A percentile compares a stretch with the other conserved stretches of the same genome.
These are phyloP conservation scores for Pistacia atlantica DNA, from an alignment of 345 rosid species.

Conservation along the genomic window DNA sequence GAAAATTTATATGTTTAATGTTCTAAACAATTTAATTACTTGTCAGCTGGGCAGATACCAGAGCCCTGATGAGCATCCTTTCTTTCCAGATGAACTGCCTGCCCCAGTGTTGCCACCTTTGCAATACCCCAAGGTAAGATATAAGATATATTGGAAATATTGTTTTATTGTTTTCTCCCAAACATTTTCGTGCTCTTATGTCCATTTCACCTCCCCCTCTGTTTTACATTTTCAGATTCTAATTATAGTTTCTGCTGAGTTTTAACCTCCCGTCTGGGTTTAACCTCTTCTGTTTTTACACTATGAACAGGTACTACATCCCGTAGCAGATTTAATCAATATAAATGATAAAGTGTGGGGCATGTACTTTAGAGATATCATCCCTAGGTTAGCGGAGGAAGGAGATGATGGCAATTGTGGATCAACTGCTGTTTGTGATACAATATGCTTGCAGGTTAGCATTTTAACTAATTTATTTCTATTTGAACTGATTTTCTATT, in stretches of 20 bases:
- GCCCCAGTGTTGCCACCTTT: slow-evolving; percentile 77
- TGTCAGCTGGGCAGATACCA: slow-evolving; percentile 78
- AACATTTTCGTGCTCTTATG: background rate
- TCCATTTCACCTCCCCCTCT: background rate
- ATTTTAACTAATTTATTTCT: background rate
- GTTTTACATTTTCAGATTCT: background rate
- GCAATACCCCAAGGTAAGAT: slow-evolving; percentile 67
- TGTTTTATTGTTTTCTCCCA: background rate
- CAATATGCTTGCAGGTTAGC: slow-evolving; percentile 79
- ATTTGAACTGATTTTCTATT: background rate
- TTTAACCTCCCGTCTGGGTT: background rate
- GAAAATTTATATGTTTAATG: background rate
- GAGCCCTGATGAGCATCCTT: slow-evolving; percentile 93
- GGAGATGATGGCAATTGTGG: slow-evolving; percentile 96
- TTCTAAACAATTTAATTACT: slow-evolving; percentile 13
- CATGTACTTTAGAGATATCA: slow-evolving; percentile 79
- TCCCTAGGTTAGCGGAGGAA: slow-evolving; percentile 73
- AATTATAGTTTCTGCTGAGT: background rate
- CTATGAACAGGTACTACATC: slow-evolving; percentile 66
- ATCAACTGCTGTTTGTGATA: slow-evolving; percentile 92
- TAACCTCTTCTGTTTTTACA: background rate
- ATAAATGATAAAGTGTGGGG: slow-evolving; percentile 77
- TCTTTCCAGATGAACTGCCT: slow-evolving; percentile 75
- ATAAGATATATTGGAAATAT: background rate
- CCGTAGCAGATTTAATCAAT: slow-evolving; percentile 70